Evolutionary conservation across 345 rosid species (phyloP), one percentile per base, ranked within the genome.

Genomic region (Hibiscus tridactylites): DNA sequence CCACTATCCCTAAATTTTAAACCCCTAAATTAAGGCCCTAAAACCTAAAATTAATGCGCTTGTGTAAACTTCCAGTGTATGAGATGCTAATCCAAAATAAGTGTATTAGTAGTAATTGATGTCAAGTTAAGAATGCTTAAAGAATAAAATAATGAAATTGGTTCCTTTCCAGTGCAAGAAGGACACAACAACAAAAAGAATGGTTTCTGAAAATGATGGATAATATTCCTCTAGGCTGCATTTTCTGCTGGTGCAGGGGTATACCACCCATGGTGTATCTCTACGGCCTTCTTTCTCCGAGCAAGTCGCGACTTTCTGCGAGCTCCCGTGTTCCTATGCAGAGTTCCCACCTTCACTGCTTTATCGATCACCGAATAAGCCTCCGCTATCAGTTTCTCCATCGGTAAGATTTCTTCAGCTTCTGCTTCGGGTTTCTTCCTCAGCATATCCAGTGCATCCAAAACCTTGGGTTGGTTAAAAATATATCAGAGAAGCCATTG

Each of bases 231-330:
- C 80, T 85, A 81, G 0, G 65, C 83, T 3, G 82, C 60, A 61
- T 73, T 65, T 37, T 66, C 77, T 0, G 74, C 83, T 47, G 85
- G 33, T 16, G 76, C 81, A n/a, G 98, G 96, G 64, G 84, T 76
- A 47, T 88, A 94, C 96, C 97, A 94, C 66, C 92, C 92, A 60
- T 85, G 97, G 80, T 87, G 97, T 60, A 94, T 88, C 79, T 86
- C 93, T 13, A 91, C 90, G 9, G 88, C 86, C 82, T 85, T 94
- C 84, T 94, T 94, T 78, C 91, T 90, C 79, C 98, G 76, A 19
- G 97, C 98, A 42, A 94, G 90, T 44, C 91, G 83, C n/a, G 97
- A 91, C 81, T 94, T 91, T 68, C 98, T 83, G 59, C 86, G 87
- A 0, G 93, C 93, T 56, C 95, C 98, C 0, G 96, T 91, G 85